phyloP scores from a whole-genome alignment of 352 stramenopile species.

The Pythium oligandrum region DNA sequence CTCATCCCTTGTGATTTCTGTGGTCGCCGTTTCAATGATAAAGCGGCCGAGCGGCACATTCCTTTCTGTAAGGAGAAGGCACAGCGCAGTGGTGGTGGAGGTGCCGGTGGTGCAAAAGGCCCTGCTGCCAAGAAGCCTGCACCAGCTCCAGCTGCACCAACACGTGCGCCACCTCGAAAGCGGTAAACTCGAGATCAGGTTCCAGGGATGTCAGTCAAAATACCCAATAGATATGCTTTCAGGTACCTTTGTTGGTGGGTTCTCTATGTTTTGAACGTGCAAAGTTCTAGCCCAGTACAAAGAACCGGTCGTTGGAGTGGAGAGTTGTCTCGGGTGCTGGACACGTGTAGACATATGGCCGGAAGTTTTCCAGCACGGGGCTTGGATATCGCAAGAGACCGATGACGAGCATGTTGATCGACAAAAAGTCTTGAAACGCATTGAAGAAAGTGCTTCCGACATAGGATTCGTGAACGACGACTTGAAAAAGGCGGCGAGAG shows the following conservation, averaged over 20 bases:
- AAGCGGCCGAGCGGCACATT: constrained; percentile 90
- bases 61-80: constrained; percentile 87
- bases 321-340: constrained; percentile 35
- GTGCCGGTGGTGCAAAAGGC: constrained; percentile 7
- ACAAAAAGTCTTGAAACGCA: constrained; percentile 42
- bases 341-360: constrained; percentile 67
- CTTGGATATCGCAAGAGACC: constrained; percentile 39
- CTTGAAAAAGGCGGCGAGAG: constrained; percentile 25
- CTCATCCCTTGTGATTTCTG: constrained; percentile 91
- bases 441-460: constrained; percentile 35
- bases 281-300: constrained; percentile 34
- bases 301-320: constrained; percentile 47
- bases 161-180: constrained; percentile 14
- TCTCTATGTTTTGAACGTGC: too few relatives aligned
- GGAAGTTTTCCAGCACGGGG: constrained; percentile 39
- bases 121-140: constrained; percentile 30
- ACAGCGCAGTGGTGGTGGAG: constrained; percentile 37
- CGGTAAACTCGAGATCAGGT: constrained; percentile 6
- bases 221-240: constrained; percentile 4
- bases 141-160: constrained; percentile 24
- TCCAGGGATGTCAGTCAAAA: not conserved
- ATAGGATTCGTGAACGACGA: constrained; percentile 33
- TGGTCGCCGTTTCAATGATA: constrained; percentile 88
- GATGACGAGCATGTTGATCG: constrained; percentile 39
- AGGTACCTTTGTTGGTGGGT: not conserved